A percentile compares a stretch with the other conserved stretches of the same genome.
Evolutionary conservation across 2,329 filamentous ascomycete species (phyloP).

Genomic region (Pseudomassariella vexata): DNA sequence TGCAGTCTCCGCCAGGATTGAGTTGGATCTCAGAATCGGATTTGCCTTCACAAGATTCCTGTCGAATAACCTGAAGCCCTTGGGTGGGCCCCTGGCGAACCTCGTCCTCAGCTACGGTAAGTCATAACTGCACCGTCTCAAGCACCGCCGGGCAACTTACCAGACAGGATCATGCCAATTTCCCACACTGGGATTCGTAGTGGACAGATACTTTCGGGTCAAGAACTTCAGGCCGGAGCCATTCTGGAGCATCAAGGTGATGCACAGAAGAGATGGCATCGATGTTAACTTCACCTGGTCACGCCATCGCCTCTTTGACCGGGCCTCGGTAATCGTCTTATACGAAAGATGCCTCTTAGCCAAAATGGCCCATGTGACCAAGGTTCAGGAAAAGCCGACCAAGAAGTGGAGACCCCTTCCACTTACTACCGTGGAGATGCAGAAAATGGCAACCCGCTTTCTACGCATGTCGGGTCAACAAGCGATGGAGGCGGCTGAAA

Average conservation of each 20-base stretch:
- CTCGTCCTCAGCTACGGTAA: slow-evolving; percentile 76
- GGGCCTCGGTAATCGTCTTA: slow-evolving; percentile 71
- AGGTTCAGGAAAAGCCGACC: slow-evolving; percentile 84
- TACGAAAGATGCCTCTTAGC: slow-evolving; percentile 80
- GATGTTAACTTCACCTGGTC: slow-evolving; percentile 82
- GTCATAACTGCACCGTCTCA: slow-evolving; percentile 13
- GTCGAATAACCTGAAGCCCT: slow-evolving; percentile 67
- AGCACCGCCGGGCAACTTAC: slow-evolving; percentile 10
- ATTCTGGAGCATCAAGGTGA: slow-evolving; percentile 89
- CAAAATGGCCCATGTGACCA: slow-evolving; percentile 72
- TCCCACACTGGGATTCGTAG: slow-evolving; percentile 91
- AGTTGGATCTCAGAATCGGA: slow-evolving; percentile 87
- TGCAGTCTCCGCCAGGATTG: slow-evolving; percentile 83
- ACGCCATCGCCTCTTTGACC: slow-evolving; percentile 79
- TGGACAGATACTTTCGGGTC: slow-evolving; percentile 91
- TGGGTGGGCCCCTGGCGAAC: slow-evolving; percentile 62
- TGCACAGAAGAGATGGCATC: slow-evolving; percentile 69
- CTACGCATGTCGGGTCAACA: slow-evolving; percentile 86
- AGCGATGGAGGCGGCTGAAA: slow-evolving; percentile 84
- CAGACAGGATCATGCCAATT: slow-evolving; percentile 81
- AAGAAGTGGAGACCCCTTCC: slow-evolving; percentile 92
- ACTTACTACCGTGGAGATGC: slow-evolving; percentile 89
- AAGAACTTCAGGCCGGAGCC: slow-evolving; percentile 87
- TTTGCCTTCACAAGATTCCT: slow-evolving; percentile 88
- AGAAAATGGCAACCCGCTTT: slow-evolving; percentile 89